Evolutionary conservation across 2,329 filamentous ascomycete species (phyloP).

Genomic region (Eutypa lata): DNA sequence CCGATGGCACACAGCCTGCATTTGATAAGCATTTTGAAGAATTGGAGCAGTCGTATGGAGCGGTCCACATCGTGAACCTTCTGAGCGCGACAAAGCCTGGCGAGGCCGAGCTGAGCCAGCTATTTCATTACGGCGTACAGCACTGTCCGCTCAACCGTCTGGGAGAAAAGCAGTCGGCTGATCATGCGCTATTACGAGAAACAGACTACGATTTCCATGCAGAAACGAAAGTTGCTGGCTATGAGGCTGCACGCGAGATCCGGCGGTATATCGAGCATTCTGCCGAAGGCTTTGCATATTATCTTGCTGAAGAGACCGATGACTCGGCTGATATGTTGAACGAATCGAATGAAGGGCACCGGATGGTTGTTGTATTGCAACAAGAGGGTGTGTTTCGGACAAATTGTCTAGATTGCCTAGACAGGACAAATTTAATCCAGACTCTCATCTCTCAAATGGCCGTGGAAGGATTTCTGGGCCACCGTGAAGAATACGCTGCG

Average conservation of each 20-base stretch:
- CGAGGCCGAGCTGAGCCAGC: conserved; percentile 77
- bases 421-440: conserved; percentile 93
- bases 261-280: conserved; percentile 73
- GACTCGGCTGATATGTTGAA: conserved; percentile 42
- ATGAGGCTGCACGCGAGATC: conserved; percentile 87
- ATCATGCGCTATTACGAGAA: conserved; percentile 72
- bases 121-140: conserved; percentile 75
- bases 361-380: conserved; percentile 71
- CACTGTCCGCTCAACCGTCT: conserved; percentile 68
- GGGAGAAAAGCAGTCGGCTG: conserved; percentile 53
- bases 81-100: conserved; percentile 86
- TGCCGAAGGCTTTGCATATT: conserved; percentile 88
- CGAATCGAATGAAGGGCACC: conserved; percentile 33
- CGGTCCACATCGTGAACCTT: conserved; percentile 88
- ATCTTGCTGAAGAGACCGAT: conserved; percentile 70
- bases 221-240: conserved; percentile 84
- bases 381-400: conserved; percentile 96
- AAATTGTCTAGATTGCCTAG: conserved; percentile 93
- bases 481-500: conserved; percentile 65
- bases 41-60: conserved; percentile 83
- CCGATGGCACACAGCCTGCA: conserved; percentile 86
- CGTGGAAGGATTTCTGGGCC: conserved; percentile 76
- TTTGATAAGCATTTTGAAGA: conserved; percentile 93
- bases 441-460: conserved; percentile 95
- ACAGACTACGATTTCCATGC: conserved; percentile 97